A percentile compares a stretch with the other conserved stretches of the same genome.
Conservation (phyloP, 805 yeast genomes). For the Nakazawaea populi region DNA sequence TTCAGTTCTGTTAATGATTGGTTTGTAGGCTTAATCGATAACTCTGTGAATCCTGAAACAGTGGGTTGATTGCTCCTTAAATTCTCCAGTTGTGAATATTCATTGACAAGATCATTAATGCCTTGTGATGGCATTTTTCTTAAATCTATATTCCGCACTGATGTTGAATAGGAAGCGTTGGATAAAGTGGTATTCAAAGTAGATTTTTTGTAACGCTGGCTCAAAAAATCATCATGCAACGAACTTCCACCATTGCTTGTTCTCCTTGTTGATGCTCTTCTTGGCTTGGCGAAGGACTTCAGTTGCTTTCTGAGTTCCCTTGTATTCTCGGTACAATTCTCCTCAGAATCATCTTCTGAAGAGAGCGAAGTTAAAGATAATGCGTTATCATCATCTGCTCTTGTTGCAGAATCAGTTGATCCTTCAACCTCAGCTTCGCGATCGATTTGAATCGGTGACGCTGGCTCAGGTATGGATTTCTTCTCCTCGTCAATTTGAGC, state of each 20-base stretch:
- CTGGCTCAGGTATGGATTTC: neutral
- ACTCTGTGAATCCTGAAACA: conserved; percentile 20
- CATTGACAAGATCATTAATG: conserved; percentile 40
- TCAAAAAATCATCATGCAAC: neutral
- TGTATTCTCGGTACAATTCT: neutral
- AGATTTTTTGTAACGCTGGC: neutral
- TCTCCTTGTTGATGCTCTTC: neutral
- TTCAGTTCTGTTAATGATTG: neutral
- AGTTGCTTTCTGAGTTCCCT: neutral
- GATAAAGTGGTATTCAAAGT: neutral
- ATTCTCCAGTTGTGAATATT: conserved; percentile 44
- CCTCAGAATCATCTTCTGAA: neutral
- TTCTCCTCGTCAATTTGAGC: conserved; percentile 20
- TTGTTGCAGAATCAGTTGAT: conserved; percentile 8
- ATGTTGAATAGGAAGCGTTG: neutral
- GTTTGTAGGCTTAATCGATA: conserved; percentile 15
- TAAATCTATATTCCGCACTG: conserved; percentile 16
- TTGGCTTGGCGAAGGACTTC: neutral
- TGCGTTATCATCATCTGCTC: neutral
- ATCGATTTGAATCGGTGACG: neutral
- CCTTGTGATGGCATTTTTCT: conserved; percentile 35
- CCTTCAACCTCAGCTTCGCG: conserved; percentile 14
- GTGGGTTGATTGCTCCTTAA: conserved; percentile 17
- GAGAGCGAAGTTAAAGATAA: conserved; percentile 1
- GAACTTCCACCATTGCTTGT: neutral